Percentiles rank a stretch among this genome's conserved stretches.
Conservation (phyloP, 108 stramenopile genomes). For the Schizochytrium sp. region DNA sequence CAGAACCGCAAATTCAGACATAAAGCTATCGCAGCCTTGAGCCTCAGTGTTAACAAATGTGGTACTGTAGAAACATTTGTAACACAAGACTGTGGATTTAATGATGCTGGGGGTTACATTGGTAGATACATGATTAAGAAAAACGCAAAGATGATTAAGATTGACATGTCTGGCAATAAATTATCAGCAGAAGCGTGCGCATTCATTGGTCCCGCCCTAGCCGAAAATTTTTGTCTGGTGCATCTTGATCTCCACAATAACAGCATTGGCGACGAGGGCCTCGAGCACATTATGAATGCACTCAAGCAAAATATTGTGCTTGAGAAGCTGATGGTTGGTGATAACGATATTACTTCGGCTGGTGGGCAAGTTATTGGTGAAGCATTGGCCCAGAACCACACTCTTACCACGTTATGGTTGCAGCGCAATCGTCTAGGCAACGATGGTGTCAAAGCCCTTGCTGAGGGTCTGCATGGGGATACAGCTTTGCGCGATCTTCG, state of each 20-base stretch:
- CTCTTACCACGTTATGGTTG: not conserved
- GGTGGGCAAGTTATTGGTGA: not conserved
- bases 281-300: not conserved
- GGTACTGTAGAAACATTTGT: not conserved
- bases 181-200: not conserved
- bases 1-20: not conserved
- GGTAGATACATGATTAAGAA: not conserved
- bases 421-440: conserved; percentile 27
- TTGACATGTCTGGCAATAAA: not conserved
- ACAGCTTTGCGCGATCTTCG: not conserved
- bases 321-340: conserved; percentile 20
- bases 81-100: not conserved
- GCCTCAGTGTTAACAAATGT: not conserved
- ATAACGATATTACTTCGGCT: not conserved
- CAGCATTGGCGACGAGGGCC: not conserved
- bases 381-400: conserved; percentile 14
- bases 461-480: not conserved
- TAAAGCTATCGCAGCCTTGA: not conserved
- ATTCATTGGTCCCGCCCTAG: not conserved
- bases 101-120: not conserved
- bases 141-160: not conserved
- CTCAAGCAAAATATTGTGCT: conserved; percentile 23
- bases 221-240: not conserved
- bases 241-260: conserved; percentile 17
- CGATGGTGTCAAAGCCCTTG: not conserved